Evolutionary conservation across 1,284 basidiomycete species (phyloP).

Genomic region (Melanopsichium pennsylvanicum): DNA sequence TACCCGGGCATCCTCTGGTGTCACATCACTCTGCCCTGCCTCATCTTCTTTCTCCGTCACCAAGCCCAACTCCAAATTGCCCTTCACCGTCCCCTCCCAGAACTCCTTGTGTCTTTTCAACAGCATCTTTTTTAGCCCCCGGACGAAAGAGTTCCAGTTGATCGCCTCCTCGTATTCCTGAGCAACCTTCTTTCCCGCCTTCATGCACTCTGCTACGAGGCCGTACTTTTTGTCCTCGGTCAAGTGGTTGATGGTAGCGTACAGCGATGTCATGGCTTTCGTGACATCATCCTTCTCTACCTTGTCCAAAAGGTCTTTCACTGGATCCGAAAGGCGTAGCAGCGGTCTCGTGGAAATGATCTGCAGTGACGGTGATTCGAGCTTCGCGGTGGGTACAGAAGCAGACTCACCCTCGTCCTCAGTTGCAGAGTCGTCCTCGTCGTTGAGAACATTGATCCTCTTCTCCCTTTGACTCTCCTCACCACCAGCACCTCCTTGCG

Average conservation of each 20-base stretch:
- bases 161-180: slow-evolving; percentile 48
- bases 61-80: slow-evolving; percentile 24
- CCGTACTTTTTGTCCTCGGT: slow-evolving; percentile 24
- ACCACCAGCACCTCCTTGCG: too few species aligned
- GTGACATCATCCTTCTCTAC: slow-evolving; percentile 46
- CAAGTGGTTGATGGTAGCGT: slow-evolving; percentile 31
- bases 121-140: slow-evolving; percentile 21
- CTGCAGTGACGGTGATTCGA: too few species aligned
- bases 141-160: slow-evolving; percentile 37
- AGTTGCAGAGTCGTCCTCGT: slow-evolving; percentile 39
- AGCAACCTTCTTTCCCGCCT: slow-evolving; percentile 26
- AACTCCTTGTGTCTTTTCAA: slow-evolving; percentile 24
- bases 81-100: slow-evolving; percentile 29
- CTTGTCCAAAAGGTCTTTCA: slow-evolving; percentile 26
- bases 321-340: slow-evolving; percentile 22
- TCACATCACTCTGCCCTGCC: slow-evolving; percentile 39
- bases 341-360: too few species aligned
- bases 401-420: slow-evolving; percentile 34
- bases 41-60: slow-evolving; percentile 42
- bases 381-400: too few species aligned
- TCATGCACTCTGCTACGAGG: slow-evolving; percentile 12
- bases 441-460: slow-evolving; percentile 4
- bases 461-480: background rate
- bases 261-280: slow-evolving; percentile 34
- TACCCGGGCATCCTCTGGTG: slow-evolving; percentile 24